Percentiles rank a stretch among this genome's conserved stretches.
phyloP scores from a whole-genome alignment of 2,329 filamentous ascomycete species.

The Conoideocrella luteorostrata region DNA sequence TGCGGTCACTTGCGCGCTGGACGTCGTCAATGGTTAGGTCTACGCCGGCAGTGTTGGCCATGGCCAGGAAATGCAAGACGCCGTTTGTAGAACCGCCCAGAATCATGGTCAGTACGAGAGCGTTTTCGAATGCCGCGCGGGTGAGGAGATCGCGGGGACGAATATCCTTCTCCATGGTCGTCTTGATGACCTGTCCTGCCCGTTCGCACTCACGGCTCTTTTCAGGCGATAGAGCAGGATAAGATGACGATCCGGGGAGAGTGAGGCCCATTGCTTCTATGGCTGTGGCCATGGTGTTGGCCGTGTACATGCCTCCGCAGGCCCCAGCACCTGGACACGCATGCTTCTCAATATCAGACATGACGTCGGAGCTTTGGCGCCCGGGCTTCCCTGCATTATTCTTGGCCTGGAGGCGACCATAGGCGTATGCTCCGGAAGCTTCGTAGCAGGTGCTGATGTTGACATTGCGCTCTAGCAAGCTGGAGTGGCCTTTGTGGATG shows the following conservation, averaged over 20 bases:
- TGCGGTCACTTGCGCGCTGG: slow-evolving; percentile 72
- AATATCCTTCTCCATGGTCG: slow-evolving; percentile 77
- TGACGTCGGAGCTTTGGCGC: slow-evolving; percentile 67
- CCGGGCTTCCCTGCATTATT: slow-evolving; percentile 54
- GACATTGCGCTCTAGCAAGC: slow-evolving; percentile 68
- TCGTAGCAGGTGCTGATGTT: slow-evolving; percentile 90
- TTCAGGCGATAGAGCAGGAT: slow-evolving; percentile 70
- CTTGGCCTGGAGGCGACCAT: slow-evolving; percentile 68
- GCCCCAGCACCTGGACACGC: slow-evolving; percentile 61
- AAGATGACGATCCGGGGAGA: slow-evolving; percentile 77
- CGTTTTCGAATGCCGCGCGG: slow-evolving; percentile 77
- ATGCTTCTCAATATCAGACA: slow-evolving; percentile 74
- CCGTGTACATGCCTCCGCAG: slow-evolving; percentile 83
- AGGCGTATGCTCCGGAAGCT: slow-evolving; percentile 74
- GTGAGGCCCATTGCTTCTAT: slow-evolving; percentile 86
- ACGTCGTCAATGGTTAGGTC: slow-evolving; percentile 74
- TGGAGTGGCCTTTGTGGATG: slow-evolving; percentile 79
- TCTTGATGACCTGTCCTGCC: slow-evolving; percentile 69
- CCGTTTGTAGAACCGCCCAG: slow-evolving; percentile 88
- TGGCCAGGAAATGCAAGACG: slow-evolving; percentile 82
- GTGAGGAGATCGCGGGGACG: slow-evolving; percentile 75
- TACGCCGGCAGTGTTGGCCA: slow-evolving; percentile 80
- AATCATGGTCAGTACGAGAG: slow-evolving; percentile 83
- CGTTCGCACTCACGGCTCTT: slow-evolving; percentile 84
- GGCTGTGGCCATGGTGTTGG: slow-evolving; percentile 84